Evolutionary conservation across 345 rosid genomes (phyloP).

Genomic region (Citrus medica): DNA sequence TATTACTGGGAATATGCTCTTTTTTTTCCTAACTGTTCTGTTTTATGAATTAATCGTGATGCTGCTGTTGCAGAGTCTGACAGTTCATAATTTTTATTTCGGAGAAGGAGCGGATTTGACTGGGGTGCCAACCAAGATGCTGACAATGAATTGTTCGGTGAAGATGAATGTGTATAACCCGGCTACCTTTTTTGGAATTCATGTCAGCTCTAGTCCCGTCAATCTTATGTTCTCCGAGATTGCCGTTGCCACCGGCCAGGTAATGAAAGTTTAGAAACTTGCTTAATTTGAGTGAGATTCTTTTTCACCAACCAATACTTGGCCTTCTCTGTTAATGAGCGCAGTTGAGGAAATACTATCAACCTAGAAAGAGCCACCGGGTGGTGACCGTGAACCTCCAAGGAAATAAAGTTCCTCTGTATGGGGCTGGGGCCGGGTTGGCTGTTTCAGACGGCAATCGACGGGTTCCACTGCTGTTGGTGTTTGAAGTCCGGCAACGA

Average conservation of each 20-base stretch:
- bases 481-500: conserved; percentile 53
- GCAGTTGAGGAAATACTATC: conserved; percentile 75
- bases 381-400: conserved; percentile 36
- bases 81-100: conserved; percentile 52
- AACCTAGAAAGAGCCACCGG: conserved; percentile 70
- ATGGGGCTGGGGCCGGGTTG: conserved; percentile 73
- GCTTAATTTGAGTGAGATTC: not conserved
- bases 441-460: conserved; percentile 31
- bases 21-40: not conserved
- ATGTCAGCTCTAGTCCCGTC: conserved; percentile 59
- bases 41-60: not conserved
- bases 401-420: conserved; percentile 62
- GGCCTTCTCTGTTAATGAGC: not conserved
- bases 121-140: conserved; percentile 75
- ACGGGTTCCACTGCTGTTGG: conserved; percentile 53
- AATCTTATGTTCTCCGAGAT: conserved; percentile 63
- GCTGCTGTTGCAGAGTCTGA: conserved; percentile 43
- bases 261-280: conserved; percentile 9
- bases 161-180: conserved; percentile 60
- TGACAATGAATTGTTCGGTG: conserved; percentile 62
- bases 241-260: conserved; percentile 69
- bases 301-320: not conserved
- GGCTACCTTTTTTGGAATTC: conserved; percentile 80
- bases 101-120: conserved; percentile 79
- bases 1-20: not conserved